These are phyloP conservation scores for Claviceps africana DNA, from an alignment of 2,329 filamentous ascomycete genomes.

Conservation along the genomic window DNA sequence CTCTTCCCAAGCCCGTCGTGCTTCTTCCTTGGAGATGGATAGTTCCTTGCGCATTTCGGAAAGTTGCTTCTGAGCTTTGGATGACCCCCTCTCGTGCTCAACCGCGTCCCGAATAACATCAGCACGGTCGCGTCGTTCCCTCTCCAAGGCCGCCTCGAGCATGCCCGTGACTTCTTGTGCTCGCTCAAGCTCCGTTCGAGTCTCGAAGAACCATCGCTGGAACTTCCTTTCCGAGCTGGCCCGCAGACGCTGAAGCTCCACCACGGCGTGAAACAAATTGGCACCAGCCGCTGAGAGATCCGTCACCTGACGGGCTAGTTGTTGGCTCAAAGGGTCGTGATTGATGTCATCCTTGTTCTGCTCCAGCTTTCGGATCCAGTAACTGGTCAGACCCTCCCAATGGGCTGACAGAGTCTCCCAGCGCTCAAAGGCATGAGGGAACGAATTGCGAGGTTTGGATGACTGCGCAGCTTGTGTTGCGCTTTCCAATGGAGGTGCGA, in stretches of 20 bases:
- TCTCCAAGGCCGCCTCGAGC: conserved; percentile 59
- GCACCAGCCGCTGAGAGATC: conserved; percentile 95
- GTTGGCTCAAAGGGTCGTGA: conserved; percentile 68
- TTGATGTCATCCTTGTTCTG: conserved; percentile 78
- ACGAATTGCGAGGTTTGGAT: conserved; percentile 48
- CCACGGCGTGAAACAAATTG: conserved; percentile 93
- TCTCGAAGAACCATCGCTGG: conserved; percentile 97
- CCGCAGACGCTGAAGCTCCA: conserved; percentile 83
- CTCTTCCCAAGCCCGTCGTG: conserved; percentile 91
- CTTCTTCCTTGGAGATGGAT: conserved; percentile 90
- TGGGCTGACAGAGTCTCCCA: conserved; percentile 96
- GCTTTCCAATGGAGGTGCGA: conserved; percentile 6
- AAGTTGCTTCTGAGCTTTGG: conserved; percentile 66
- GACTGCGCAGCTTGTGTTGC: conserved; percentile 9
- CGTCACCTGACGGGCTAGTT: conserved; percentile 85
- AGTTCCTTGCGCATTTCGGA: conserved; percentile 85
- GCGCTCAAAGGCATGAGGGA: conserved; percentile 92
- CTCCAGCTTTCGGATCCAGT: conserved; percentile 89
- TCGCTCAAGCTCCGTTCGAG: conserved; percentile 73
- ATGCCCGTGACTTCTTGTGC: conserved; percentile 69
- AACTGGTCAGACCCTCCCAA: conserved; percentile 94
- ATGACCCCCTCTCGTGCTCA: conserved; percentile 54
- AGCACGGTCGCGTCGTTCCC: conserved; percentile 56
- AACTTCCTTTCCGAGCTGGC: conserved; percentile 96
- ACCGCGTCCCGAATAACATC: conserved; percentile 54